Conservation (phyloP, 768 basidiomycete species). For the Suillus americanus region DNA sequence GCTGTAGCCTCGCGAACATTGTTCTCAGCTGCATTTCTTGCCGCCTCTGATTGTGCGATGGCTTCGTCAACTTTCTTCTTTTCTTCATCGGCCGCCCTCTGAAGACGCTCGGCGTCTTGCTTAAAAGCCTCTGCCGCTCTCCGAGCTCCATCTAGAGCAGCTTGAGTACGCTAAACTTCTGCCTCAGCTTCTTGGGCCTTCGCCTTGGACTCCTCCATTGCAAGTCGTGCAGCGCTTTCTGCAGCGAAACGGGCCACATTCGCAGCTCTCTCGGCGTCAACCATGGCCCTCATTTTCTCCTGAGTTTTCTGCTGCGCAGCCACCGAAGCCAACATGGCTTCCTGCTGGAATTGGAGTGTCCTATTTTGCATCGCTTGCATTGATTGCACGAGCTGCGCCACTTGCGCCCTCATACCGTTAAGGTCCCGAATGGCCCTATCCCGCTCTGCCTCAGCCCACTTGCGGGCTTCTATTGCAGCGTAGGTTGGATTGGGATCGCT, state of each 20-base stretch:
- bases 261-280: slow-evolving; percentile 5
- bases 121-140: neutral
- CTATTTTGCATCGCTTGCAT: neutral
- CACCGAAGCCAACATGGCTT: neutral
- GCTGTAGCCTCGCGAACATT: neutral
- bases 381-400: neutral
- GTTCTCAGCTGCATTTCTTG: neutral
- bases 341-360: neutral
- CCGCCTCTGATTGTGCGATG: neutral
- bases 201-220: neutral
- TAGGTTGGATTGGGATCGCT: slow-evolving; percentile 1
- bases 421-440: neutral
- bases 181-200: neutral
- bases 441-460: neutral
- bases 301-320: neutral
- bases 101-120: slow-evolving; percentile 1
- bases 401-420: neutral
- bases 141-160: neutral
- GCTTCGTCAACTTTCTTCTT: slow-evolving; percentile 2
- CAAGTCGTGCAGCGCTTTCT: neutral
- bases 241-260: neutral
- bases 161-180: neutral
- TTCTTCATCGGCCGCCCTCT: slow-evolving; percentile 7
- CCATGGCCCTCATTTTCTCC: neutral
- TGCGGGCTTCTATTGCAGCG: neutral